Conservation (phyloP, 306 rosid genomes). For the Abrus precatorius region DNA sequence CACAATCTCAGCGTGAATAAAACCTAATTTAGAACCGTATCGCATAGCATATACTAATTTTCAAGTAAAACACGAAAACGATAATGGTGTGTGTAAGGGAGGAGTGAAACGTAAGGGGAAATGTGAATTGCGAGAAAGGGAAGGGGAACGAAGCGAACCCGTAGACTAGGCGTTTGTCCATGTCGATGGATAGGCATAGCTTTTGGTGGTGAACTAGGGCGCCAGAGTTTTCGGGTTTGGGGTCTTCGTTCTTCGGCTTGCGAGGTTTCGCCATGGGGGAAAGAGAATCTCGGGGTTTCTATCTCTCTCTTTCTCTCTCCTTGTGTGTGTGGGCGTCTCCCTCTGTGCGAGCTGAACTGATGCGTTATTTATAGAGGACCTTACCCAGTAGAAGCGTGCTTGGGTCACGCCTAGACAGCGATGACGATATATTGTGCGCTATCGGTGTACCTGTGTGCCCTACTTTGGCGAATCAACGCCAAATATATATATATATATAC, state of each 20-base stretch:
- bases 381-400: background rate
- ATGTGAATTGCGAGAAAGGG: conserved; percentile 35
- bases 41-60: background rate
- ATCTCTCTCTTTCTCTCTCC: background rate
- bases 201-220: conserved; percentile 91
- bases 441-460: background rate
- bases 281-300: background rate
- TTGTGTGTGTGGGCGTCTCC: background rate
- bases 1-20: background rate
- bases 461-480: conserved; percentile 11
- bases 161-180: conserved; percentile 68
- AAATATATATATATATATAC: too few relatives aligned
- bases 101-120: conserved; percentile 10
- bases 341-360: background rate
- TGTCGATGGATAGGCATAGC: conserved; percentile 89
- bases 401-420: conserved; percentile 6
- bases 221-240: conserved; percentile 83
- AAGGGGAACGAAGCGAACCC: conserved; percentile 66
- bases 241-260: conserved; percentile 83
- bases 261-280: conserved; percentile 90
- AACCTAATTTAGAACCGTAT: conserved; percentile 19
- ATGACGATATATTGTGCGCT: conserved; percentile 16
- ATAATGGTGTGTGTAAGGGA: background rate
- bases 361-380: conserved; percentile 40
- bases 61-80: background rate